Evolutionary conservation across 1,284 basidiomycete species (phyloP).

Genomic region (Sanghuangporus baumii): DNA sequence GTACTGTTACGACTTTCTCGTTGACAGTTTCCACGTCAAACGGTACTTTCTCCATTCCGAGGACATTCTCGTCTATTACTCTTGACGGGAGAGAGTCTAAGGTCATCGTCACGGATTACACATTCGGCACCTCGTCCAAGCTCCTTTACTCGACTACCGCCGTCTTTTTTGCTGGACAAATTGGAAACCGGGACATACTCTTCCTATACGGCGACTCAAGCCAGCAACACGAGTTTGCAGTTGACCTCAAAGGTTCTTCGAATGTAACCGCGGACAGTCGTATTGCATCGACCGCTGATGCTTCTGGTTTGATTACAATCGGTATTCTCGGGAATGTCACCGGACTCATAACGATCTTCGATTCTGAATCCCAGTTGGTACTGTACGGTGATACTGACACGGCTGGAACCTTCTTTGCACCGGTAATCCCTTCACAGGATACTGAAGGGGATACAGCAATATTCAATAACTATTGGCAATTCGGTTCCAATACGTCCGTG

Average conservation of each 20-base stretch:
- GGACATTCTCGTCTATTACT: slow-evolving; percentile 44
- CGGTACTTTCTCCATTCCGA: slow-evolving; percentile 50
- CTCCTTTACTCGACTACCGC: slow-evolving; percentile 26
- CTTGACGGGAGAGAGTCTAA: slow-evolving; percentile 67
- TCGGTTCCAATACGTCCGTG: slow-evolving; percentile 48
- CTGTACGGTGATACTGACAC: slow-evolving; percentile 60
- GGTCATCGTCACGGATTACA: slow-evolving; percentile 32
- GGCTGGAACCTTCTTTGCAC: slow-evolving; percentile 53
- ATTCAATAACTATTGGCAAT: slow-evolving; percentile 38
- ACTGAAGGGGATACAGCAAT: slow-evolving; percentile 17
- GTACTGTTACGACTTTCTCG: slow-evolving; percentile 44
- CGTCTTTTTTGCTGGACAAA: slow-evolving; percentile 60
- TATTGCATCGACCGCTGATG: slow-evolving; percentile 44
- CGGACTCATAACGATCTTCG: slow-evolving; percentile 58
- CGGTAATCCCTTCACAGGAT: slow-evolving; percentile 32
- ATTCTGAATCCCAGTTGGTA: slow-evolving; percentile 59
- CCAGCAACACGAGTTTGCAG: slow-evolving; percentile 54
- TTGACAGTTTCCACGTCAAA: slow-evolving; percentile 43
- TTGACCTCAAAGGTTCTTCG: slow-evolving; percentile 42
- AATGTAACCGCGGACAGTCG: slow-evolving; percentile 44
- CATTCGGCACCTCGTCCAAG: slow-evolving; percentile 30
- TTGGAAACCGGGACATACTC: slow-evolving; percentile 62
- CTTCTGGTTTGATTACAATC: slow-evolving; percentile 4
- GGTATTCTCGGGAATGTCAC: slow-evolving; percentile 48
- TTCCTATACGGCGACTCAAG: slow-evolving; percentile 57